phyloP scores from a whole-genome alignment of 495 filamentous ascomycete species.

The Penicillium nucicola region DNA sequence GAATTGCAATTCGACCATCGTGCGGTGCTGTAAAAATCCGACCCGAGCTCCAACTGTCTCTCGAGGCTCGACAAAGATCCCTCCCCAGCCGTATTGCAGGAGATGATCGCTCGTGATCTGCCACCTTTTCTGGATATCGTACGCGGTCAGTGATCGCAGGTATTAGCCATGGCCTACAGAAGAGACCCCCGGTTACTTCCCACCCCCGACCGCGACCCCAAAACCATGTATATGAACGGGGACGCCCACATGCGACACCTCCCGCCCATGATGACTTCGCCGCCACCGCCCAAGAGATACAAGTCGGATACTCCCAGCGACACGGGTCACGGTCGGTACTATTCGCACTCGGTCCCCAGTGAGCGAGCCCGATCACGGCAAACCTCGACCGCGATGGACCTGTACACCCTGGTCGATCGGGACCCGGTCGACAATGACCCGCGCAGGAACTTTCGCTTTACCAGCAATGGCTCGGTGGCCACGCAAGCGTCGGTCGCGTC shows the following conservation, averaged over 20 bases:
- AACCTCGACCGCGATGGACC: conserved; percentile 44
- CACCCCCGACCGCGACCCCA: neutral
- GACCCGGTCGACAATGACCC: conserved; percentile 26
- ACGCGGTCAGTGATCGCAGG: conserved; percentile 12
- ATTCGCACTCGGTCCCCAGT: conserved; percentile 29
- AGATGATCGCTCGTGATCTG: conserved; percentile 5
- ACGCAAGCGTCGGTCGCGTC: conserved; percentile 21
- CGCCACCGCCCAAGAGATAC: conserved; percentile 25
- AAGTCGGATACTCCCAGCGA: conserved; percentile 27
- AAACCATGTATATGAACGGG: conserved; percentile 9
- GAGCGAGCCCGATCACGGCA: conserved; percentile 34
- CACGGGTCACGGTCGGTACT: conserved; percentile 19
- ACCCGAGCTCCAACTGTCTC: too few species aligned
- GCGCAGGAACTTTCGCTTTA: conserved; percentile 19
- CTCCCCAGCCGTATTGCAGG: neutral
- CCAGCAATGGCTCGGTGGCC: conserved; percentile 34
- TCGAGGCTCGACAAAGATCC: too few species aligned
- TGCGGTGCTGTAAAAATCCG: too few species aligned
- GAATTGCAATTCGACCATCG: neutral
- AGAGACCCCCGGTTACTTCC: neutral
- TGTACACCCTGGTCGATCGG: conserved; percentile 38
- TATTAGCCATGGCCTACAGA: neutral
- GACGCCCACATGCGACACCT: conserved; percentile 9
- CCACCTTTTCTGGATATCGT: neutral
- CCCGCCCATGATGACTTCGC: conserved; percentile 20